These are phyloP conservation scores for Apiospora malaysiana DNA, from an alignment of 2,329 filamentous ascomycete species.

Conservation along the genomic window DNA sequence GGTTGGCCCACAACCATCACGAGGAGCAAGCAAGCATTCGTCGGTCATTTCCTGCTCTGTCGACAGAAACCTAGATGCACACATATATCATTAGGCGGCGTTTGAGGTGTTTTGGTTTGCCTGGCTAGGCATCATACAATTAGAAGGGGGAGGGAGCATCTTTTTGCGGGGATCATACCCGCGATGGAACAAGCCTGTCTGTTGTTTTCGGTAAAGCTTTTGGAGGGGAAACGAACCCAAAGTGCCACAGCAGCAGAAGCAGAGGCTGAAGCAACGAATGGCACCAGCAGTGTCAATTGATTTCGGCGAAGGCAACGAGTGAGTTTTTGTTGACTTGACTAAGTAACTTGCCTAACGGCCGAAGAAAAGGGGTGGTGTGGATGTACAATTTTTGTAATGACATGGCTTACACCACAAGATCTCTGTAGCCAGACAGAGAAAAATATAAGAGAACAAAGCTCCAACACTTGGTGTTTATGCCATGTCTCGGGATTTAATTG, in stretches of 20 bases:
- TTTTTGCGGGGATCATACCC: not conserved
- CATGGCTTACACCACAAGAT: not conserved
- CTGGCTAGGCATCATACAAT: conserved; percentile 2
- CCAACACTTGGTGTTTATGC: not conserved
- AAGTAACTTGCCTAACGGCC: not conserved
- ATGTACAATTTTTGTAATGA: conserved; percentile 15
- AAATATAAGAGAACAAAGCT: not conserved
- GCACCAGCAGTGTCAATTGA: not conserved
- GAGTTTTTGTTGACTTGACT: conserved; percentile 8
- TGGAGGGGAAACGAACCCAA: too few species aligned
- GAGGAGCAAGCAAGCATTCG: not conserved
- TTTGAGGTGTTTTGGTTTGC: conserved; percentile 5
- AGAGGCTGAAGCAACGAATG: not conserved
- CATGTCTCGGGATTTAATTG: not conserved
- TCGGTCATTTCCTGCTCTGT: not conserved
- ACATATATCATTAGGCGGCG: conserved; percentile 12
- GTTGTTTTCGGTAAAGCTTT: not conserved
- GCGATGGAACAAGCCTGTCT: not conserved
- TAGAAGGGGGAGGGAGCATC: not conserved
- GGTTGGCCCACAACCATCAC: not conserved
- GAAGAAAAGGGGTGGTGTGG: not conserved
- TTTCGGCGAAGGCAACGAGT: not conserved
- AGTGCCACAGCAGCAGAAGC: not conserved
- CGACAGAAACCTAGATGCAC: not conserved
- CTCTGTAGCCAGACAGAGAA: not conserved